These are phyloP conservation scores for Lactifluus pinguis DNA, from an alignment of 768 basidiomycete genomes.

Conservation along the genomic window DNA sequence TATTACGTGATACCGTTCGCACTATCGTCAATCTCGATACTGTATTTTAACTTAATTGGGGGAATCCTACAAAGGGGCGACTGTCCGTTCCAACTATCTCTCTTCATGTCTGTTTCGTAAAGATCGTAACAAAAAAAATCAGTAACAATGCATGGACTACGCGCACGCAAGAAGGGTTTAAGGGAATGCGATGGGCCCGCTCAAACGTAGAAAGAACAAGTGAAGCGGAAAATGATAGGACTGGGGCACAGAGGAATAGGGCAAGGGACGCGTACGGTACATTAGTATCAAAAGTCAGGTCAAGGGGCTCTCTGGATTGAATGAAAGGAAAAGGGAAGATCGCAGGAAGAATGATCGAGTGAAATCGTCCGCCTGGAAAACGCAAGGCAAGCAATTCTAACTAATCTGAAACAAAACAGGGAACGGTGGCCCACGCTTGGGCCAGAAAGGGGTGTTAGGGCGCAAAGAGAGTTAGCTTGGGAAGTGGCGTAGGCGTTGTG, in stretches of 20 bases:
- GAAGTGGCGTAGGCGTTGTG: background rate
- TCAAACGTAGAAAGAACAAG: background rate
- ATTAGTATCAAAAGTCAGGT: background rate
- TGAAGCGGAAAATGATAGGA: background rate
- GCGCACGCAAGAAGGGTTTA: background rate
- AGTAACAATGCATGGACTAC: background rate
- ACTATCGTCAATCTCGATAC: no score
- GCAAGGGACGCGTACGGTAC: conserved; percentile 2
- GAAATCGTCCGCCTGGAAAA: background rate
- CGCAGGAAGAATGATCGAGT: background rate
- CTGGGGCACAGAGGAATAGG: background rate
- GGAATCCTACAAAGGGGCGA: background rate
- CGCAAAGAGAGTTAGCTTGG: background rate
- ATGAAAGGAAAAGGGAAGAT: background rate
- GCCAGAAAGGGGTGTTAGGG: background rate
- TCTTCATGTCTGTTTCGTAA: conserved; percentile 4
- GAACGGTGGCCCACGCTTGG: background rate
- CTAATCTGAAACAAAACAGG: background rate
- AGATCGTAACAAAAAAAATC: background rate
- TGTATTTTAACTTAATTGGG: background rate
- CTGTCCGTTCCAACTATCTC: background rate
- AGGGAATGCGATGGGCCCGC: background rate
- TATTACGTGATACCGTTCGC: background rate
- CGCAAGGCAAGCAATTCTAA: background rate
- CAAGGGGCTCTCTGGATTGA: background rate